Evolutionary conservation across 345 rosid genomes (phyloP), one percentile per base, ranked within the genome.

Genomic region (Gossypium thurberi): DNA sequence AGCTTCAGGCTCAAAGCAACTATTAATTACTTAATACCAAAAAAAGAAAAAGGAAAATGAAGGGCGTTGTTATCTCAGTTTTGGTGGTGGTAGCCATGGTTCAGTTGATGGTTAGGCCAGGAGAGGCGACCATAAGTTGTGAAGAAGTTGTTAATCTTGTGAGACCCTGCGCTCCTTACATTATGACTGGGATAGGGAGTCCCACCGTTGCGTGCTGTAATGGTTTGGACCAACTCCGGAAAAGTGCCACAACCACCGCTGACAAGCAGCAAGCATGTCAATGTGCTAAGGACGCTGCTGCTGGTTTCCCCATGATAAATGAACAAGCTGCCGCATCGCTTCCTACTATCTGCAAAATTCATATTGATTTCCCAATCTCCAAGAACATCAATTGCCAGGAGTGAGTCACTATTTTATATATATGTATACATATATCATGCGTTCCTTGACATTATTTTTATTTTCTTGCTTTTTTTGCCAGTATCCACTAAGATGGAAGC

Each of bases 321-420:
- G 57, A 52, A 2, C 77, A 78, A 15, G 76, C 68, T 2, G 79
- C 79, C 25, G 7, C 65, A 13, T 37, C 57, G 8, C 84, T 78
- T 6, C 79, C 73, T 10, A 10, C 59, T 3, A 47, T 59, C 7
- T 77, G 83, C 40, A 65, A 62, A 3, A 48, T 81, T 2, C 40
- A 60, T 6, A 2, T 78, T 2, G 11, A 42, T 42, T 26, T 67
- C 25, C 74, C 84, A 53, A 75, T 75, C 46, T 25, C 75, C 43
- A 40, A 64, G 21, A 69, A 51, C 63, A 28, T 53, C 43, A 40
- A 80, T 74, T 74, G 80, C 50, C 58, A 12, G 0, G n/a, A 26
- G 18, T 59, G 4, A 59, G 64, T 59, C 50, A 33, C 40, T 33
- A 33, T 5, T 33, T 0, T 33, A 33, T 33, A 33, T 28, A 28